These are phyloP conservation scores for Epichloe typhina DNA, from an alignment of 2,329 filamentous ascomycete genomes.

Conservation along the genomic window DNA sequence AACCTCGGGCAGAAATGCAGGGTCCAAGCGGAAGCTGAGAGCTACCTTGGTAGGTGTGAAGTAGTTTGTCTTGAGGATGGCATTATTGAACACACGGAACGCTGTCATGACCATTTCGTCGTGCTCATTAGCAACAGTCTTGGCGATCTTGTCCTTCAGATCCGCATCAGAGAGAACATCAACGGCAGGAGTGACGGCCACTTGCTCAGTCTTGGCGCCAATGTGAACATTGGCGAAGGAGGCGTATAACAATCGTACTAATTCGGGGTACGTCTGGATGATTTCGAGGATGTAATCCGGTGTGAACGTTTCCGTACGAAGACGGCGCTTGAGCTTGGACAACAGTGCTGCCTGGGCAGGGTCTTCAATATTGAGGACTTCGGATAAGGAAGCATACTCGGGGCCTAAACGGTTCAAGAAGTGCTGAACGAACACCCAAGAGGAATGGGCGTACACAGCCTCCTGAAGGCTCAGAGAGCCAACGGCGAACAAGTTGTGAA, in stretches of 20 bases:
- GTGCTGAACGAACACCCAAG: conserved; percentile 95
- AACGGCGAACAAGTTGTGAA: conserved; percentile 77
- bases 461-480: conserved; percentile 87
- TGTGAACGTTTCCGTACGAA: conserved; percentile 94
- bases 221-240: conserved; percentile 84
- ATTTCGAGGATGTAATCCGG: conserved; percentile 97
- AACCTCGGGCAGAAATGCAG: conserved; percentile 72
- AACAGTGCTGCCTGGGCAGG: conserved; percentile 77
- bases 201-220: conserved; percentile 35
- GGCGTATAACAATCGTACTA: conserved; percentile 80
- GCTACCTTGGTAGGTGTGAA: conserved; percentile 95
- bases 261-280: conserved; percentile 75
- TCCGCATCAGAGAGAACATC: conserved; percentile 64
- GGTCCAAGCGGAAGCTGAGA: conserved; percentile 87
- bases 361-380: conserved; percentile 68
- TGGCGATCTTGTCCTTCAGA: conserved; percentile 64
- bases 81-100: conserved; percentile 89
- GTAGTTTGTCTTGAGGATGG: conserved; percentile 95
- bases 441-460: conserved; percentile 92
- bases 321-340: conserved; percentile 85
- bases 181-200: conserved; percentile 42
- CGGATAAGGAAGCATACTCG: conserved; percentile 78
- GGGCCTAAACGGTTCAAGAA: conserved; percentile 91
- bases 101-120: conserved; percentile 97
- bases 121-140: conserved; percentile 80